These are phyloP conservation scores for Plasmodium malariae DNA, from an alignment of 169 alveolate species.

Conservation along the genomic window DNA sequence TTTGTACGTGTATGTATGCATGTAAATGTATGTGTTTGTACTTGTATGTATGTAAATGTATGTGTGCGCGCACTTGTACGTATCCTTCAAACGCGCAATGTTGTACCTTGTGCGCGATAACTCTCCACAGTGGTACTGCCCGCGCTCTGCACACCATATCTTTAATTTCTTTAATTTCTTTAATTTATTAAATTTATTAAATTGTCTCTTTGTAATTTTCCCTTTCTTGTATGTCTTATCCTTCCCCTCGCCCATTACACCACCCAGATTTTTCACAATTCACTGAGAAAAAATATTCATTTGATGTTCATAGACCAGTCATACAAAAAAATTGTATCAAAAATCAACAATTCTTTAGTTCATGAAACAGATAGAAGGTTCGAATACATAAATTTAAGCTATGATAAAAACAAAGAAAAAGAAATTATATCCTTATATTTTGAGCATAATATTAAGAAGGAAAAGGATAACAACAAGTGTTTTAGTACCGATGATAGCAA, in stretches of 20 bases:
- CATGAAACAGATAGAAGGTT: constrained; percentile 43
- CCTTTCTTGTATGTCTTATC: not conserved
- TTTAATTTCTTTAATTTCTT: not conserved
- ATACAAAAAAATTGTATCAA: constrained; percentile 35
- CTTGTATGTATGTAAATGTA: not conserved
- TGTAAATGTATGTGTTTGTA: too few relatives aligned
- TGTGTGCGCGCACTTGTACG: not conserved
- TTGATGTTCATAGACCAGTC: constrained; percentile 51
- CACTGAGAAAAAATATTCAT: constrained; percentile 50
- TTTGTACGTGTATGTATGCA: not conserved
- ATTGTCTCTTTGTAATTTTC: not conserved
- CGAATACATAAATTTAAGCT: constrained; percentile 41
- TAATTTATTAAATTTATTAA: not conserved
- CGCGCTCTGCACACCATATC: not conserved
- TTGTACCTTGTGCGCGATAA: too few relatives aligned
- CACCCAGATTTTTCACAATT: constrained; percentile 52
- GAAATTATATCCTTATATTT: not conserved
- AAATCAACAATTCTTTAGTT: constrained; percentile 37
- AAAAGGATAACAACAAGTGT: not conserved
- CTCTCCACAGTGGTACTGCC: too few relatives aligned
- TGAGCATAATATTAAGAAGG: not conserved
- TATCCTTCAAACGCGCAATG: too few relatives aligned
- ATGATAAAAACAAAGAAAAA: constrained; percentile 40
- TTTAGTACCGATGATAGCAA: constrained; percentile 25
- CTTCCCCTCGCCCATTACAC: not conserved